These are phyloP conservation scores for Chlorella sp. DNA, from an alignment of 139 green algal genomes.

Conservation along the genomic window DNA sequence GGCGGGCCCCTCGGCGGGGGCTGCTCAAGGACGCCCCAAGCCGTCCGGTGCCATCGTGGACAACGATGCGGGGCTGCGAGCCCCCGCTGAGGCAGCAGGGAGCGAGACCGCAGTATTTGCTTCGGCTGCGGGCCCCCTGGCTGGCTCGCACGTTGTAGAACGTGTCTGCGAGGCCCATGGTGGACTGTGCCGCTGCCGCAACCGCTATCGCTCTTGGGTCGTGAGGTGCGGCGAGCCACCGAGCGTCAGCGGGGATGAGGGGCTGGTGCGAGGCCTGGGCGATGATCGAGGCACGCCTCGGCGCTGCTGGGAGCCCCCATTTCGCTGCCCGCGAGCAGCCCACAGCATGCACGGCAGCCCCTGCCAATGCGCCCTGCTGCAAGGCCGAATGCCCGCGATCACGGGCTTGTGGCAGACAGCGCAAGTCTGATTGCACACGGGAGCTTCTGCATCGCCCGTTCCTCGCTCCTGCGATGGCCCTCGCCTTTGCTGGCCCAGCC, in stretches of 20 bases:
- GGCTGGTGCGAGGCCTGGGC: not conserved
- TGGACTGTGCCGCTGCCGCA: not conserved
- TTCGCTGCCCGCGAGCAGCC: too few species aligned
- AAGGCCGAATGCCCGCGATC: too few species aligned
- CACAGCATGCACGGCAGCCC: too few species aligned
- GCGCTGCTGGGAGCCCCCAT: not conserved
- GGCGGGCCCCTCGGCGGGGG: not conserved
- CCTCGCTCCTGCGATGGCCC: too few species aligned
- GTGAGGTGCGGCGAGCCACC: not conserved
- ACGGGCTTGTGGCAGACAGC: too few species aligned
- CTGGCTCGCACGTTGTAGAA: constrained; percentile 31
- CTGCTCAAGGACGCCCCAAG: not conserved
- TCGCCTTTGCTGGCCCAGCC: too few species aligned
- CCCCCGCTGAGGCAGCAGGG: not conserved
- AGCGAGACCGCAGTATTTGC: not conserved
- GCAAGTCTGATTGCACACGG: too few species aligned
- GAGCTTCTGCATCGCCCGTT: too few species aligned
- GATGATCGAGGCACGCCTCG: not conserved
- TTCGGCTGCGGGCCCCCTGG: not conserved
- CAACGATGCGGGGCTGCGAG: not conserved
- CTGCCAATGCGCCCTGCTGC: too few species aligned
- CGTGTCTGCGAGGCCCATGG: not conserved
- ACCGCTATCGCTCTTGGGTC: constrained; percentile 1
- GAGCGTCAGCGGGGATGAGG: not conserved
- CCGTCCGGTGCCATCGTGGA: not conserved